These are phyloP conservation scores for Phytophthora cactorum DNA, from an alignment of 352 stramenopile genomes.

Conservation along the genomic window DNA sequence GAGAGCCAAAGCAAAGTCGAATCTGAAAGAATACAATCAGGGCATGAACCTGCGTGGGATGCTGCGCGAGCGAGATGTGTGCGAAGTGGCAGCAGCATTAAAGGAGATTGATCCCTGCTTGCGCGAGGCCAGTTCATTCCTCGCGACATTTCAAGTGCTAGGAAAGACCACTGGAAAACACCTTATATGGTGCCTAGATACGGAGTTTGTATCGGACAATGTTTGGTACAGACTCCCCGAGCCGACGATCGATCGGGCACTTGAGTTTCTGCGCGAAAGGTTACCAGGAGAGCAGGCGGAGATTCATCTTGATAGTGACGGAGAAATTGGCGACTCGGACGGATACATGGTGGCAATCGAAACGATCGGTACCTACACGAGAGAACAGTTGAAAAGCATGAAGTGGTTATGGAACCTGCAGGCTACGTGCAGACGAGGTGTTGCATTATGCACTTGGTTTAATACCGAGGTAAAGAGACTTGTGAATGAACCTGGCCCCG, in stretches of 20 bases:
- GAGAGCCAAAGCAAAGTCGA: constrained; percentile 1
- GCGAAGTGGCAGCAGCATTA: neutral
- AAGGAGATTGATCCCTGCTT: neutral
- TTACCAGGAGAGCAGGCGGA: neutral
- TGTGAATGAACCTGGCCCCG: neutral
- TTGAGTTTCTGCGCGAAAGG: constrained; percentile 1
- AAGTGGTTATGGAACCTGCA: constrained; percentile 22
- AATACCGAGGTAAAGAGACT: constrained; percentile 1
- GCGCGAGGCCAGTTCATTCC: neutral
- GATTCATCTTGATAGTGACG: neutral
- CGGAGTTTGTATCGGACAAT: neutral
- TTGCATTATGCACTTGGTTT: constrained; percentile 8
- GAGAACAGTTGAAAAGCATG: constrained; percentile 12
- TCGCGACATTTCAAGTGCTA: neutral
- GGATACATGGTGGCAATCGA: constrained; percentile 2
- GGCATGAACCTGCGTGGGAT: neutral
- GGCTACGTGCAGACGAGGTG: neutral
- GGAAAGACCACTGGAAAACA: neutral
- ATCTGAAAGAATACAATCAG: constrained; percentile 15
- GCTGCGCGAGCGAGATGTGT: neutral
- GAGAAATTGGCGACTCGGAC: neutral
- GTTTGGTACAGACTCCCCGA: constrained; percentile 8
- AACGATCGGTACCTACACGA: constrained; percentile 1
- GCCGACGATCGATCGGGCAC: neutral
- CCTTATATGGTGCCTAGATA: neutral